Evolutionary conservation across 768 basidiomycete species (phyloP).

Genomic region (Pulveroboletus sp.): DNA sequence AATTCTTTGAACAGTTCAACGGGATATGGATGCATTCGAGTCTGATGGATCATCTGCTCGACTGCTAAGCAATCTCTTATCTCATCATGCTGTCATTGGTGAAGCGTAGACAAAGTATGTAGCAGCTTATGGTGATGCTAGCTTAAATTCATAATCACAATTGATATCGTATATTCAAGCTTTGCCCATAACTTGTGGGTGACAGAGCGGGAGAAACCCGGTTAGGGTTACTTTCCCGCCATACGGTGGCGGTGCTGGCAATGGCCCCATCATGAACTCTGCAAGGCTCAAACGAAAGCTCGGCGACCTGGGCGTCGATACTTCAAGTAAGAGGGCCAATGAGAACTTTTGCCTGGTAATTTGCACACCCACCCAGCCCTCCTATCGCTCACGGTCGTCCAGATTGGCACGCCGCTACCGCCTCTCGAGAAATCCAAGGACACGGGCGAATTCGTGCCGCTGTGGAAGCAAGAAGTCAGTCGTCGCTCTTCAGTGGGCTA

Average conservation of each 20-base stretch:
- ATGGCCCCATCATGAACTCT: conserved; percentile 36
- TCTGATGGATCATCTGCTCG: background rate
- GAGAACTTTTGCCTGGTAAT: conserved; percentile 83
- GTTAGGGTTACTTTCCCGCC: conserved; percentile 15
- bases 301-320: conserved; percentile 72
- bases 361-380: background rate
- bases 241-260: background rate
- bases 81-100: background rate
- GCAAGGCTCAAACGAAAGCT: conserved; percentile 79
- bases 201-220: too few relatives aligned
- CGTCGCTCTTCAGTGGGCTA: conserved; percentile 15
- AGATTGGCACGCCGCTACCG: conserved; percentile 94
- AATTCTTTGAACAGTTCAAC: conserved; percentile 1
- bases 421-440: conserved; percentile 93
- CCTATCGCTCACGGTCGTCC: conserved; percentile 2
- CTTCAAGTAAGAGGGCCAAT: conserved; percentile 63
- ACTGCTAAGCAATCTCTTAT: background rate
- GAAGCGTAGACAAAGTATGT: too few relatives aligned
- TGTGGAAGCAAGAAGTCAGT: conserved; percentile 95
- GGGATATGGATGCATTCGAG: background rate
- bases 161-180: too few relatives aligned
- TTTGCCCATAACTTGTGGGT: too few relatives aligned
- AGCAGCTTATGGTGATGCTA: too few relatives aligned
- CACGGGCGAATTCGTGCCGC: conserved; percentile 88
- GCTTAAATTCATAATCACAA: too few relatives aligned